Evolutionary conservation across 257 asterid genomes (phyloP), one percentile per base, ranked within the genome.

Genomic region (Ophiorrhiza pumila): DNA sequence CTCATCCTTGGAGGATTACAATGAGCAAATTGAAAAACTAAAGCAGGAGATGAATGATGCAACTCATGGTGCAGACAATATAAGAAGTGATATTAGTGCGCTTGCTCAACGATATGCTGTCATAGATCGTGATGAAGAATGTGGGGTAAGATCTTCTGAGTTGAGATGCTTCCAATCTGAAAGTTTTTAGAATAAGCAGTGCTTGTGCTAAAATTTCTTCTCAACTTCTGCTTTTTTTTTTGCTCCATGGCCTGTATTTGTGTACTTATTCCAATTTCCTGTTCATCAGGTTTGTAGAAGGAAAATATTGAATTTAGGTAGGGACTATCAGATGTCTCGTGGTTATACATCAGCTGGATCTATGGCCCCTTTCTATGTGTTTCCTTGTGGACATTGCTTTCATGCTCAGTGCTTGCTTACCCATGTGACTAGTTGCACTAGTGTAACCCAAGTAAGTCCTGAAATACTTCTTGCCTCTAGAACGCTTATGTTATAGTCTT

Each of bases 31-130:
- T 71, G 99, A 95, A 80, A 95, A 90, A 76, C 88, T 95, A 72
- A 95, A 95, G 81, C 90, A 90, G 84, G 98, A 92, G 91, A 95
- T 95, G 98, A 92, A 92, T 80, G 99, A 92, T 86, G 96, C 99
- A 74, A 95, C 98, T 0, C 91, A 81, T 66, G 96, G 99, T 25
- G 99, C 98, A 27, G 99, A 95, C 86, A 91, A 90, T 82, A 95
- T 95, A 80, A 84, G 99, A 82, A 92, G 84, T 74, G 99, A 95
- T 80, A 95, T 95, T 34, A 92, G 89, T 76, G 90, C 98, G 46
- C 98, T 92, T 74, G 90, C 96, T 59, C 98, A 95, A 68, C 85
- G 99, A 74, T 95, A 86, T 81, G 88, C 98, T 72, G 82, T 95
- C 79, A 85, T 95, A 72, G 88, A 87, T 79, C 86, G 88, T 63